These are phyloP conservation scores for Quercus mongolica DNA, from an alignment of 306 rosid genomes.

Conservation along the genomic window DNA sequence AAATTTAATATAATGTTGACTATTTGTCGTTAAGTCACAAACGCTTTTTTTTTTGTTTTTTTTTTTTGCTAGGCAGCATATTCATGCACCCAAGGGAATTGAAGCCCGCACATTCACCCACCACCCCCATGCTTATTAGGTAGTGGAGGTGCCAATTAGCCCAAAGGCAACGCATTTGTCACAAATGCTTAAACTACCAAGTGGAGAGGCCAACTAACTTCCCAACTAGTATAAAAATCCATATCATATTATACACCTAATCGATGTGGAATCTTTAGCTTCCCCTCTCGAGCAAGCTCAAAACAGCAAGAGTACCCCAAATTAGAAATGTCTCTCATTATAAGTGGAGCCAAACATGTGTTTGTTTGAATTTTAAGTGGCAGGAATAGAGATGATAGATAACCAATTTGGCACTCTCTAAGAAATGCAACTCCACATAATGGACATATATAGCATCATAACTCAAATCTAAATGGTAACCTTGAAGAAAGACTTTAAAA, in stretches of 20 bases:
- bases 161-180: background rate
- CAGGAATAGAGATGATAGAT: background rate
- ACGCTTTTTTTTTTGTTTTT: no score
- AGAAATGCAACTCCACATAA: background rate
- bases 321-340: background rate
- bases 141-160: no score
- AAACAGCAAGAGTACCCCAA: background rate
- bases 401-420: background rate
- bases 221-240: background rate
- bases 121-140: no score
- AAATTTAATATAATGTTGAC: background rate
- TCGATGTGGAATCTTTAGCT: background rate
- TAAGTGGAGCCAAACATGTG: background rate
- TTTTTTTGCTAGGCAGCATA: no score
- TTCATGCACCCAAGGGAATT: no score
- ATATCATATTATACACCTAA: background rate
- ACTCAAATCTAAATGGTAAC: background rate
- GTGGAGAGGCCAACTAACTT: no score
- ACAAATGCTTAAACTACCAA: background rate
- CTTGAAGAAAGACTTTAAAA: background rate
- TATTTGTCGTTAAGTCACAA: background rate
- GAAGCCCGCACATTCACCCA: no score
- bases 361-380: background rate
- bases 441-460: background rate
- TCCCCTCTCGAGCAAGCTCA: background rate